These are phyloP conservation scores for Globisporangium echinulatum DNA, from an alignment of 352 stramenopile genomes.

Conservation along the genomic window DNA sequence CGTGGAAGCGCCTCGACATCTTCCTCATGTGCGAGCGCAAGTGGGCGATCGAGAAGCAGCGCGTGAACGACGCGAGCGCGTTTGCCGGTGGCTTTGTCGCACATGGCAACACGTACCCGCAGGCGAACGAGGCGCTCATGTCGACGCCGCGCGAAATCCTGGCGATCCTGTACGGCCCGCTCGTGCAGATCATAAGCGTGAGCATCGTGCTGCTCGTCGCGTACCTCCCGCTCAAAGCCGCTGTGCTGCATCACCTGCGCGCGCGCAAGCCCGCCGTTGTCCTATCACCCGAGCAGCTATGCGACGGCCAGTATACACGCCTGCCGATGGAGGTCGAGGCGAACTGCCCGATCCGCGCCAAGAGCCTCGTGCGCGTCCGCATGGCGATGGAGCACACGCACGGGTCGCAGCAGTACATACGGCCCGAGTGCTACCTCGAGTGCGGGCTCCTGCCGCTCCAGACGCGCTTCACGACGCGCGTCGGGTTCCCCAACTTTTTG, in stretches of 20 bases:
- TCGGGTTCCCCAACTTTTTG: slow-evolving; percentile 46
- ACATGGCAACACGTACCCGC: slow-evolving; percentile 23
- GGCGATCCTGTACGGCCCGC: slow-evolving; percentile 14
- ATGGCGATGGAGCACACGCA: slow-evolving; percentile 32
- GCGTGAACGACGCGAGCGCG: slow-evolving; percentile 13
- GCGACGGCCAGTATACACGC: slow-evolving; percentile 23
- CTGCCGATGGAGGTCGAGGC: slow-evolving; percentile 50
- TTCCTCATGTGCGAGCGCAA: slow-evolving; percentile 25
- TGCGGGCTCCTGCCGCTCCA: slow-evolving; percentile 45
- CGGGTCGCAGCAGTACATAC: slow-evolving; percentile 33
- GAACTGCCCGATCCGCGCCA: slow-evolving; percentile 35
- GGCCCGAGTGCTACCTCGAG: slow-evolving; percentile 48
- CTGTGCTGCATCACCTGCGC: slow-evolving; percentile 2
- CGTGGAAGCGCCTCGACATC: slow-evolving; percentile 11
- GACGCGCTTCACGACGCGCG: slow-evolving; percentile 38
- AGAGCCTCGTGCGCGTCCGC: slow-evolving; percentile 34
- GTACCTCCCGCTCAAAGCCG: slow-evolving; percentile 10
- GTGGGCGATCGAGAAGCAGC: slow-evolving; percentile 23
- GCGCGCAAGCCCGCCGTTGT: not conserved
- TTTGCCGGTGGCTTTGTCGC: slow-evolving; percentile 16
- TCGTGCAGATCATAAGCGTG: slow-evolving; percentile 9
- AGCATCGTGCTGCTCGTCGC: slow-evolving; percentile 10
- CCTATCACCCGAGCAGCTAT: not conserved
- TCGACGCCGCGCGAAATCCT: slow-evolving; percentile 12
- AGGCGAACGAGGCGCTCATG: slow-evolving; percentile 12